phyloP scores from a whole-genome alignment of 2,329 filamentous ascomycete genomes.

The Sarocladiaceae sp. region DNA sequence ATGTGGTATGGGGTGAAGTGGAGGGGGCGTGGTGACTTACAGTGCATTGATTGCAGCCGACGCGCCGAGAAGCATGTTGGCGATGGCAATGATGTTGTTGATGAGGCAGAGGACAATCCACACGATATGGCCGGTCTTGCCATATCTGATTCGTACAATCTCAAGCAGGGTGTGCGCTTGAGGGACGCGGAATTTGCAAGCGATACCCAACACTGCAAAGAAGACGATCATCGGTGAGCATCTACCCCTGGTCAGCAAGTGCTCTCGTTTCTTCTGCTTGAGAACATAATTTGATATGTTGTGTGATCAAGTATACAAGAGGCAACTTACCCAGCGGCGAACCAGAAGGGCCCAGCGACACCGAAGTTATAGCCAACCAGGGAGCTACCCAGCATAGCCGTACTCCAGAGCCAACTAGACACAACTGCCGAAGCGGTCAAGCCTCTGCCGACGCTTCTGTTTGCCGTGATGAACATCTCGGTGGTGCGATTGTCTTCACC shows the following conservation, averaged over 20 bases:
- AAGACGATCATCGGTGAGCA: constrained; percentile 53
- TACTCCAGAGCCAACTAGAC: constrained; percentile 50
- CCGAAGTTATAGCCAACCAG: constrained; percentile 52
- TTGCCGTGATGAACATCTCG: constrained; percentile 54
- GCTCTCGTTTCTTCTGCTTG: constrained; percentile 13
- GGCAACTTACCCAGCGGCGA: constrained; percentile 39
- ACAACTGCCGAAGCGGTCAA: constrained; percentile 50
- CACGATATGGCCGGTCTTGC: constrained; percentile 41
- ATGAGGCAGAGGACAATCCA: constrained; percentile 48
- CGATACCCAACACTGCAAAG: constrained; percentile 46
- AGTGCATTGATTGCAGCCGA: constrained; percentile 29
- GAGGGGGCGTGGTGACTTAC: constrained; percentile 17
- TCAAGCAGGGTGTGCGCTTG: constrained; percentile 51
- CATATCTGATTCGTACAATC: constrained; percentile 48
- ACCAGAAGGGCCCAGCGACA: constrained; percentile 53
- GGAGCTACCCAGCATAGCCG: constrained; percentile 44
- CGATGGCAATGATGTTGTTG: constrained; percentile 49
- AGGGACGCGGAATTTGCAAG: constrained; percentile 47
- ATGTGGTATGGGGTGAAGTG: fast-evolving
- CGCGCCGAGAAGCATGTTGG: constrained; percentile 46
- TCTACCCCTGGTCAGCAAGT: constrained; percentile 12
- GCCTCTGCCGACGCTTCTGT: constrained; percentile 45
- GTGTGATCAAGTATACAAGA: not conserved
- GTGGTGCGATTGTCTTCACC: constrained; percentile 49
- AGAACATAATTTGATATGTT: not conserved